Evolutionary conservation across 768 basidiomycete genomes (phyloP), one percentile per base, ranked within the genome.

Genomic region (Lactarius evosmus): DNA sequence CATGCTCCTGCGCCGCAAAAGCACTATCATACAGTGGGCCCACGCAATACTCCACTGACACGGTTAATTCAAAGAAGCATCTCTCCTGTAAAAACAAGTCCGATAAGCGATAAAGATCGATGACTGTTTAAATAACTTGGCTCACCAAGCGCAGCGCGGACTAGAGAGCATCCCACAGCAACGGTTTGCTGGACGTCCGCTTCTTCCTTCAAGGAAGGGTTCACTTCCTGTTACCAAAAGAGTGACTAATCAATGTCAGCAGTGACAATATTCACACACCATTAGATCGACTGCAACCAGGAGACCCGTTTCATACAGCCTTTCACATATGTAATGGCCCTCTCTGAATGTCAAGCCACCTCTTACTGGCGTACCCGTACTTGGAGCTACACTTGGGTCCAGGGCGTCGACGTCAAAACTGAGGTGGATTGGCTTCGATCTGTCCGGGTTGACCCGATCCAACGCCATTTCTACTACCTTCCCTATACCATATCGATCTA

Each of bases 281-380:
- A 99, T 95, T 66, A 99, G 79, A 76, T 99, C 96, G 27, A 98
- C 77, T 0, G 88, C 93, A 29, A 97, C 95, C 22, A 99, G 83
- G 62, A 90, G 82, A 7, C 95, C 95, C 6, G 95, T 98, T 79
- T 97, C 95, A 65, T 86, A 85, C 49, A 98, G 84, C 6, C 91
- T 88, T 76, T 98, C 95, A 68, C 91, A 94, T 70, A 96, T 95
- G 74, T 95, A 98, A 76, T 98, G 97, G n/a, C 95, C 96, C 73
- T 99, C 97, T 67, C 97, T 80, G 79, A 98, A 99, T 25, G 92
- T 95, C 66, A 99, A 78, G 12, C 97, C 97, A 2, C 97, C 97
- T 69, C 95, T 89, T 66, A 93, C 93, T 29, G 93, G 93, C 51
- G 93, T 95, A 22, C 93, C 94, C 51, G 94, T 96, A 54, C 91